A percentile compares a stretch with the other conserved stretches of the same genome.
Evolutionary conservation across 306 rosid genomes (phyloP).

Genomic region (Hippophae rhamnoides): DNA sequence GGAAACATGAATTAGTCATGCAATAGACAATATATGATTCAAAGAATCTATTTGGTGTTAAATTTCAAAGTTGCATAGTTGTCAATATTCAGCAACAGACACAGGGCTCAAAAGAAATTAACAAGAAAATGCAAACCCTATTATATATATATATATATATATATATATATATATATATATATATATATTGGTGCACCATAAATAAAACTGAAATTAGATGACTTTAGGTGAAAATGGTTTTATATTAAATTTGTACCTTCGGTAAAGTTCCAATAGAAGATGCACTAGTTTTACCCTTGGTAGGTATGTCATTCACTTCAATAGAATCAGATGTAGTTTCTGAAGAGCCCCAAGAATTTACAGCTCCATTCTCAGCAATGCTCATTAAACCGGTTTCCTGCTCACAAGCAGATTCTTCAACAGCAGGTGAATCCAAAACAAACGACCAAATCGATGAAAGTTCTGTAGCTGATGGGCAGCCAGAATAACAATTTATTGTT

Average conservation of each 20-base stretch:
- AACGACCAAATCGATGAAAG: constrained; percentile 92
- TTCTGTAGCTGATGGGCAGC: constrained; percentile 89
- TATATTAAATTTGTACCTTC: constrained; percentile 46
- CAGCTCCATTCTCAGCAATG: constrained; percentile 53
- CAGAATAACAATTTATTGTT: constrained; percentile 68
- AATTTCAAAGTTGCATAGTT: too few relatives aligned
- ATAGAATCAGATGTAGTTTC: constrained; percentile 35
- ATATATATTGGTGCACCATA: not conserved
- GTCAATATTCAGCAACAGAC: too few relatives aligned
- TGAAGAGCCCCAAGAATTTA: constrained; percentile 28
- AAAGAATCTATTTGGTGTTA: too few relatives aligned
- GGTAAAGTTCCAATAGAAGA: constrained; percentile 40
- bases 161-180: too few relatives aligned
- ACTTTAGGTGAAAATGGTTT: not conserved
- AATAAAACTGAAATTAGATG: not conserved
- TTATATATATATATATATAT: too few relatives aligned
- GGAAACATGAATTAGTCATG: too few relatives aligned
- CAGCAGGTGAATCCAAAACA: constrained; percentile 46
- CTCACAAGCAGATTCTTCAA: constrained; percentile 69
- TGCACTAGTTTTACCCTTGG: constrained; percentile 35
- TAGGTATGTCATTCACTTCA: constrained; percentile 24
- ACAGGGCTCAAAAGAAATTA: too few relatives aligned
- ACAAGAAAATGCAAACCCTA: too few relatives aligned
- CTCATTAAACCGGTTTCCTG: constrained; percentile 84
- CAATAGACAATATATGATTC: too few relatives aligned